Percentiles rank a stretch among this genome's conserved stretches.
phyloP scores from a whole-genome alignment of 2,329 filamentous ascomycete species.

The Colletotrichum filicis region DNA sequence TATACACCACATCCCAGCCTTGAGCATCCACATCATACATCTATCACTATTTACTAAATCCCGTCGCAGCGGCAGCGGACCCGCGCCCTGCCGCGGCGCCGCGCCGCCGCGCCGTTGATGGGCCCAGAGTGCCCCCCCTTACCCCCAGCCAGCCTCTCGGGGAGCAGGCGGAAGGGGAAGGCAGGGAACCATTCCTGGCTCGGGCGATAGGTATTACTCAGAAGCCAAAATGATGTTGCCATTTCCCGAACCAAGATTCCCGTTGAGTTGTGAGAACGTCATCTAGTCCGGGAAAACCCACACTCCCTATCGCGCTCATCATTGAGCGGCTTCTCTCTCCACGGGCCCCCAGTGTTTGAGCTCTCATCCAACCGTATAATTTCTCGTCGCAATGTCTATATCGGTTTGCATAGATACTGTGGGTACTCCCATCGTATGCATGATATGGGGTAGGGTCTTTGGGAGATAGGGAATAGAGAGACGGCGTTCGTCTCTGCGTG shows the following conservation, averaged over 20 bases:
- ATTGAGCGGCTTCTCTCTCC: not conserved
- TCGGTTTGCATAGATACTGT: not conserved
- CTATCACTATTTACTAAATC: not conserved
- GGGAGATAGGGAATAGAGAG: not conserved
- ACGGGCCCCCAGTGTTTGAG: not conserved
- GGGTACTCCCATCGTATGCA: not conserved
- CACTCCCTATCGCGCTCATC: not conserved
- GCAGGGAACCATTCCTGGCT: not conserved
- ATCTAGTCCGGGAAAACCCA: not conserved
- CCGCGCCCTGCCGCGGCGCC: conserved; percentile 1
- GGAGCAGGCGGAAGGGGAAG: not conserved
- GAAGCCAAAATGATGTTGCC: not conserved
- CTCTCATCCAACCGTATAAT: conserved; percentile 3
- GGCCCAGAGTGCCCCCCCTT: not conserved
- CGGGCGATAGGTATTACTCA: not conserved
- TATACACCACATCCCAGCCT: not conserved
- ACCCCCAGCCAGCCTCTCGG: not conserved
- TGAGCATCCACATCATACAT: not conserved
- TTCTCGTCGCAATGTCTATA: conserved; percentile 12
- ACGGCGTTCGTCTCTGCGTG: too few species aligned
- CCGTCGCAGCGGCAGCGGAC: conserved; percentile 10
- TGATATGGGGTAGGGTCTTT: not conserved
- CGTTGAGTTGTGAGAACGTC: not conserved
- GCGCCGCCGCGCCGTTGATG: not conserved
- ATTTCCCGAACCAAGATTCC: not conserved